Percentiles rank a stretch among this genome's conserved stretches.
These are phyloP conservation scores for Xylaria sp. DNA, from an alignment of 2,329 filamentous ascomycete genomes.

Conservation along the genomic window DNA sequence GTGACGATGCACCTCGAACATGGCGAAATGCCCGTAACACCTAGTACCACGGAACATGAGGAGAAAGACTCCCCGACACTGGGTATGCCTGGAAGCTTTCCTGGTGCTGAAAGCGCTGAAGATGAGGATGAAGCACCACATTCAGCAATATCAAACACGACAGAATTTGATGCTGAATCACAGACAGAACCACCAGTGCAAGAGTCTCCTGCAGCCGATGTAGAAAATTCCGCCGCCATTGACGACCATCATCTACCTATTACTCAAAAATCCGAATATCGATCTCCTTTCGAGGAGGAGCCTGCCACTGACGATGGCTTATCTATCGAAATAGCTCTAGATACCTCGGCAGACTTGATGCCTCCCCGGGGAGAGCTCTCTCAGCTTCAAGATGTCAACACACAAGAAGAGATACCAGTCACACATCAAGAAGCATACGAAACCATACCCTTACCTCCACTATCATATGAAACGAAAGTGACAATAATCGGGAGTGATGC, in stretches of 20 bases:
- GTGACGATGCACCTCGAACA: constrained; percentile 40
- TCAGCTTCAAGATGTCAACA: constrained; percentile 44
- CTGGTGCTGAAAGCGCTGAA: constrained; percentile 53
- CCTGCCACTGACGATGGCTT: constrained; percentile 51
- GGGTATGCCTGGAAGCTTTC: constrained; percentile 73
- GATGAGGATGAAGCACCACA: constrained; percentile 62
- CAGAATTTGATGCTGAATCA: constrained; percentile 78
- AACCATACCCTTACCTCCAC: constrained; percentile 53
- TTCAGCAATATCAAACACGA: constrained; percentile 71
- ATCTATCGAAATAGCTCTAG: constrained; percentile 56
- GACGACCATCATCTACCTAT: constrained; percentile 41
- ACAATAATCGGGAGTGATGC: constrained; percentile 61
- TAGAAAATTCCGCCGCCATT: constrained; percentile 25
- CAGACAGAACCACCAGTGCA: constrained; percentile 67
- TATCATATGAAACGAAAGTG: constrained; percentile 59
- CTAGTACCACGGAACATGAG: constrained; percentile 3
- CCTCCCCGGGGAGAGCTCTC: constrained; percentile 44
- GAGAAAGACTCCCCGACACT: constrained; percentile 71
- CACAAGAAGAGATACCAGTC: constrained; percentile 47
- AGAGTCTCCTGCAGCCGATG: constrained; percentile 43
- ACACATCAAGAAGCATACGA: constrained; percentile 54
- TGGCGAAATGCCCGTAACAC: constrained; percentile 31
- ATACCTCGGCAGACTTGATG: constrained; percentile 48
- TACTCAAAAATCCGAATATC: constrained; percentile 57
- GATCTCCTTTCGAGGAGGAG: constrained; percentile 63